Percentiles rank a stretch among this genome's conserved stretches.
Conservation (phyloP, 2,329 filamentous ascomycete species). For the Alternaria infectoria region DNA sequence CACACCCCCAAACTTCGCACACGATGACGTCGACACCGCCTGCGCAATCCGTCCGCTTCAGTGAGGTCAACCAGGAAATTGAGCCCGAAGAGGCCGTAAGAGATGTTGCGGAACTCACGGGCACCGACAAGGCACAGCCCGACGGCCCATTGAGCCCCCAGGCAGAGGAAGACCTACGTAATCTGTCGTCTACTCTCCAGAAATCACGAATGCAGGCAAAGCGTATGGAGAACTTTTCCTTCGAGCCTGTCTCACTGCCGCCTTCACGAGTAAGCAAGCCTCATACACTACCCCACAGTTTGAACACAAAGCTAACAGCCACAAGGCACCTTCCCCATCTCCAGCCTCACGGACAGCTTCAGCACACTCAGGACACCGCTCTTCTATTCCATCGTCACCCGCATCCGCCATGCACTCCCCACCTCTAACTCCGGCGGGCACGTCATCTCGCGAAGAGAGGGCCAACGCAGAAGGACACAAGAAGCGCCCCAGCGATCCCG, state of each 20-base stretch:
- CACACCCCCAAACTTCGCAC: slow-evolving; percentile 4
- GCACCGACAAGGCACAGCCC: slow-evolving; percentile 21
- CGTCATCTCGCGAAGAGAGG: slow-evolving; percentile 63
- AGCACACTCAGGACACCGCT: slow-evolving; percentile 56
- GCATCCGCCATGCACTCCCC: slow-evolving; percentile 81
- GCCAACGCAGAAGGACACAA: slow-evolving; percentile 41
- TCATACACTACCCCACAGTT: neutral
- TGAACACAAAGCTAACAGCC: slow-evolving; percentile 30
- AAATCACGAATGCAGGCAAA: slow-evolving; percentile 79
- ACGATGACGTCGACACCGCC: slow-evolving; percentile 36
- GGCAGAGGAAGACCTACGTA: slow-evolving; percentile 69
- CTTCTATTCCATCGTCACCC: slow-evolving; percentile 68
- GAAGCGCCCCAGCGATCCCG: slow-evolving; percentile 50
- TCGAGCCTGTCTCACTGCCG: slow-evolving; percentile 89
- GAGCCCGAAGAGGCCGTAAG: slow-evolving; percentile 43
- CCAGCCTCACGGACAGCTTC: slow-evolving; percentile 53
- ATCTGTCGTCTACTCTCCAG: slow-evolving; percentile 74
- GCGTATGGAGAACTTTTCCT: slow-evolving; percentile 84
- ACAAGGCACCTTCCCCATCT: slow-evolving; percentile 57
- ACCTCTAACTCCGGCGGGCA: slow-evolving; percentile 85
- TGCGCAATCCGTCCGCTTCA: slow-evolving; percentile 49
- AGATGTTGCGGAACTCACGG: slow-evolving; percentile 40
- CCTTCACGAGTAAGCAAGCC: slow-evolving; percentile 73
- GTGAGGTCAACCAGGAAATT: slow-evolving; percentile 48
- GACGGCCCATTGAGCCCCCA: slow-evolving; percentile 50